A percentile compares a stretch with the other conserved stretches of the same genome.
Conservation (phyloP, 768 basidiomycete genomes). For the Phylloporus scabripes region DNA sequence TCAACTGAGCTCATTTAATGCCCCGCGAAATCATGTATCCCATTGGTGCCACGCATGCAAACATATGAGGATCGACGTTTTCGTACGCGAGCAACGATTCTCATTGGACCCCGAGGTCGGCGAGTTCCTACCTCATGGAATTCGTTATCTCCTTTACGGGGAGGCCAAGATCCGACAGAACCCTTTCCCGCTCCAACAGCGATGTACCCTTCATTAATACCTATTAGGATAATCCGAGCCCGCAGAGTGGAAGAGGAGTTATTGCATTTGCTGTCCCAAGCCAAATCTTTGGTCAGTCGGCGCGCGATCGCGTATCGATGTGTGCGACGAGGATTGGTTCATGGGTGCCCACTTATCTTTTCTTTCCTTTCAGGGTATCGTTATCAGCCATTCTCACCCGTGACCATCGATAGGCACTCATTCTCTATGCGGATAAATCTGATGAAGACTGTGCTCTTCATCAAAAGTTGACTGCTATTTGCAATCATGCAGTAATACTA, state of each 20-base stretch:
- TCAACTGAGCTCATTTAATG: background rate
- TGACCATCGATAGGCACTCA: conserved; percentile 19
- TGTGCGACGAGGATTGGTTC: too few relatives aligned
- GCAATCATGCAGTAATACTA: conserved; percentile 32
- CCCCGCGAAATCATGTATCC: conserved; percentile 58
- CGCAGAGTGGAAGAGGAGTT: conserved; percentile 33
- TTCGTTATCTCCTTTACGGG: conserved; percentile 21
- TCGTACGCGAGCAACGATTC: conserved; percentile 50
- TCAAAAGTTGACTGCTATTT: conserved; percentile 72
- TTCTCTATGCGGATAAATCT: too few relatives aligned
- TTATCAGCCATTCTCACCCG: too few relatives aligned
- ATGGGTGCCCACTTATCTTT: too few relatives aligned
- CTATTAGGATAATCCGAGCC: conserved; percentile 67
- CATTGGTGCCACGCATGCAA: conserved; percentile 34
- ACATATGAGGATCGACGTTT: conserved; percentile 47
- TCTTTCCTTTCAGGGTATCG: too few relatives aligned
- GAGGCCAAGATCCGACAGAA: conserved; percentile 56
- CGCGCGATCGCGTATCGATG: conserved; percentile 32
- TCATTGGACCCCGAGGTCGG: conserved; percentile 72
- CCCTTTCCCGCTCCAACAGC: conserved; percentile 69
- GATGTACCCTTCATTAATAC: conserved; percentile 43
- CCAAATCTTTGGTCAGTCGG: conserved; percentile 41
- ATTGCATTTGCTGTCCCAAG: conserved; percentile 69
- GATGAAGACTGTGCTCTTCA: conserved; percentile 83
- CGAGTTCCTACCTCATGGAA: conserved; percentile 38